Evolutionary conservation across 805 yeast species (phyloP).

Genomic region (Yarrowia sp.): DNA sequence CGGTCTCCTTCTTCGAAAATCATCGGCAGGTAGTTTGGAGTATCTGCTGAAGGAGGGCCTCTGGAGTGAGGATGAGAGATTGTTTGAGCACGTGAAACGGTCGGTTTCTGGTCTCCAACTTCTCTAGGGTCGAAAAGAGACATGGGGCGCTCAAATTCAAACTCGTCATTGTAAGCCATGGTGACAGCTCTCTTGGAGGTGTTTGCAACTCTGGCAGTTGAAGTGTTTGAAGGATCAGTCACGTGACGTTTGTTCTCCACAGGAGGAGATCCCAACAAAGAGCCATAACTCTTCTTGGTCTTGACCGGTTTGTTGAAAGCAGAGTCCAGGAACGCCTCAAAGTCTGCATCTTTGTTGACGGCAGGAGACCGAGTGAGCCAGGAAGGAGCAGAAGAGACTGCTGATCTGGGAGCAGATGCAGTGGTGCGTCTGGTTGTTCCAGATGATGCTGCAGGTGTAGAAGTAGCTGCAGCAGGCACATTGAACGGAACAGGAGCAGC

Average conservation of each 20-base stretch:
- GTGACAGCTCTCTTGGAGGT: constrained; percentile 16
- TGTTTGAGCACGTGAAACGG: constrained; percentile 19
- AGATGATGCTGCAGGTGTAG: background rate
- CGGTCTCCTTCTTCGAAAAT: constrained; percentile 42
- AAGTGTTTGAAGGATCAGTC: constrained; percentile 18
- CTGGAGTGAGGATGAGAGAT: constrained; percentile 25
- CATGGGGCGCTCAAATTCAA: background rate
- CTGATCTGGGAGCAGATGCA: background rate
- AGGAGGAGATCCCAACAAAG: background rate
- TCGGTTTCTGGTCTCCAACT: constrained; percentile 28
- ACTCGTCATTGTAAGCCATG: constrained; percentile 8
- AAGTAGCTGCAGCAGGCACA: background rate
- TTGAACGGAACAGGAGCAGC: background rate
- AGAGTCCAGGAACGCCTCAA: constrained; percentile 15
- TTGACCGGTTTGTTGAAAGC: constrained; percentile 25
- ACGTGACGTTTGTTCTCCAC: background rate
- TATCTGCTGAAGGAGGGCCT: background rate
- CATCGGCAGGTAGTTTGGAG: constrained; percentile 39
- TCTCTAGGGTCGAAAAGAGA: constrained; percentile 29
- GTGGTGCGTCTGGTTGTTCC: background rate
- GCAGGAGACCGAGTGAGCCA: constrained; percentile 11
- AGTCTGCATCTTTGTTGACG: background rate
- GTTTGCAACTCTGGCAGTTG: background rate
- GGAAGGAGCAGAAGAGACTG: background rate
- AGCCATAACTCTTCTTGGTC: constrained; percentile 19